A percentile compares a stretch with the other conserved stretches of the same genome.
Conservation (phyloP, 1,139 yeast species). For the Kodamaea plutei region DNA sequence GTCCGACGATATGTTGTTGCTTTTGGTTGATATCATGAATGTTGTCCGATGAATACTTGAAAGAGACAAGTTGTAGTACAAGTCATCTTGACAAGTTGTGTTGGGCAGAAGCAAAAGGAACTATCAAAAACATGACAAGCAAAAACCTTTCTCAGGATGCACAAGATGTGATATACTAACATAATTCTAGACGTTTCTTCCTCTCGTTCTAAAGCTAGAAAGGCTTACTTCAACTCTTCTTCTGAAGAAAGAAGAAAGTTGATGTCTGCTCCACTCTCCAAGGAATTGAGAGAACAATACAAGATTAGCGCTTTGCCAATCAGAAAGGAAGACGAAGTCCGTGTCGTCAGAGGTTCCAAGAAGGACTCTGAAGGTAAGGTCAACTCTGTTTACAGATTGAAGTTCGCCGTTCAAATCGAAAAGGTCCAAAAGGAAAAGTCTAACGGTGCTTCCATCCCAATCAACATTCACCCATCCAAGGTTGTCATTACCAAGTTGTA, state of each 20-base stretch:
- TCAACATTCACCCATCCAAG: slow-evolving; percentile 98
- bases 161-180: slow-evolving; percentile 26
- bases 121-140: too few relatives aligned
- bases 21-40: too few relatives aligned
- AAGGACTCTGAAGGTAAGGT: slow-evolving; percentile 99
- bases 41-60: too few relatives aligned
- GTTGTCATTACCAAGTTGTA: slow-evolving; percentile 98
- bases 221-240: slow-evolving; percentile 99
- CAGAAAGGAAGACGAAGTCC: slow-evolving; percentile 97
- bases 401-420: slow-evolving; percentile 94
- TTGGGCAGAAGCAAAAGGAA: too few relatives aligned
- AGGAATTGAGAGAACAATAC: slow-evolving; percentile 98
- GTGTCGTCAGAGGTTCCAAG: slow-evolving; percentile 97
- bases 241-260: slow-evolving; percentile 93
- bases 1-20: too few relatives aligned
- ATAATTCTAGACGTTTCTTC: slow-evolving; percentile 81
- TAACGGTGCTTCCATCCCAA: slow-evolving; percentile 96
- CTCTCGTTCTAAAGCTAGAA: slow-evolving; percentile 99
- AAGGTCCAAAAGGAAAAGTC: slow-evolving; percentile 97
- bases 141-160: too few relatives aligned
- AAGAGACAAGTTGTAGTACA: too few relatives aligned
- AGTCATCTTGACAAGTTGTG: too few relatives aligned
- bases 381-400: slow-evolving; percentile 98
- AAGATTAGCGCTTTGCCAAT: slow-evolving; percentile 94
- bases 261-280: slow-evolving; percentile 98